Base-by-base conservation (phyloP, 2,329 filamentous ascomycete species). In the Nothomitra cinnamomea region DNA sequence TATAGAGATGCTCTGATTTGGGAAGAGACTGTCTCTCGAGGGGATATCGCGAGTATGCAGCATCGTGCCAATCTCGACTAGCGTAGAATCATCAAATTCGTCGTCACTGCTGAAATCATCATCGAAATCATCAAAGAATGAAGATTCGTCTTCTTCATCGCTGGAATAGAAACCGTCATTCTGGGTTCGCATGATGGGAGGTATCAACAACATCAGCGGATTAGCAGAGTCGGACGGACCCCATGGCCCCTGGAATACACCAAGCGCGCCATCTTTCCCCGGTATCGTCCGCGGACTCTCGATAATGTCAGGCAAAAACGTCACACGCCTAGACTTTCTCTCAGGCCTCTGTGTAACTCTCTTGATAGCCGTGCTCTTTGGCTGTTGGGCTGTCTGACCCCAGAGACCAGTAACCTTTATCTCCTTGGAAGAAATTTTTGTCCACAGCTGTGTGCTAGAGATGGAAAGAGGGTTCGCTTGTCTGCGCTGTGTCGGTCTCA, bases 161-260 rank as follows among this genome's bases (percentile, higher is more conserved):
- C 22, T 32, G 28, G 28, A 32, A 10, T 32, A 32, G 28, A 32
- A 32, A 10, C 28, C 28, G 10, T 32, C 28, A 32, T 32, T 32
- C 28, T 32, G 28, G 28, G 28, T 32, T 32, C 28, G 28, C 28
- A 10, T 32, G 6, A 17, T 13, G 13, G 43, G 19, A 6, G 43
- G 43, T 10, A 48, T 10, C 28, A 13, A 25, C 5, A 48, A 21
- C 21, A 28, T 48, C 15, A 21, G 43, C 28, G 43, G 43, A 22
- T 25, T 15, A 48, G 43, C 43, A 4, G 43, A 48, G 22, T 48
- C 43, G 43, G 43, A 15, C 4, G 43, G 43, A 28, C 79, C 79
- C 77, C 78, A 82, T 1, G 79, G 77, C 58, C 82, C 82, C 59
- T 80, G 76, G 66, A 80, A 83, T 59, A 82, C 76, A 3, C 78